Evolutionary conservation across 2,329 filamentous ascomycete genomes (phyloP), one percentile per base, ranked within the genome.

Genomic region (Dactylellina drechsleri): DNA sequence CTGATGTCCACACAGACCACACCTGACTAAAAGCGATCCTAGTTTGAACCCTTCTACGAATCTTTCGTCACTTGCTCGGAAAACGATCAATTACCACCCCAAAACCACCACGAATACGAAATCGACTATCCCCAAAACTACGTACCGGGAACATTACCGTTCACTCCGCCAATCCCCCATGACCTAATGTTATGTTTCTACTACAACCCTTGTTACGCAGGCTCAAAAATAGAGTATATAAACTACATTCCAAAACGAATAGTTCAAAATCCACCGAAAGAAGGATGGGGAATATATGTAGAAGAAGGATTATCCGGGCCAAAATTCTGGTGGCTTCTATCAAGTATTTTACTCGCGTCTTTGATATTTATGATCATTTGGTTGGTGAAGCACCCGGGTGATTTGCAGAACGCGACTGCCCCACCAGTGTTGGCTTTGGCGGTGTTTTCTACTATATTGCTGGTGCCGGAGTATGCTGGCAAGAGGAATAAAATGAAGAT

Each of bases 361-460:
- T 12, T 53, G 16, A n/a, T 47, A 7, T 76, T 76, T 41, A 53
- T 66, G 1, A 2, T 16, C 4, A 28, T 61, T 28, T 73, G 67
- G 73, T 31, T 73, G 20, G 2, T 20, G 1, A 20, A 2, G 20
- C 62, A 73, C 20, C 61, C 59, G 1, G 56, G 57, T 10, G 67
- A 76, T 23, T 49, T 76, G 6, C 66, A 76, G 28, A 67, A 64
- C 54, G 73, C 66, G 1, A 67, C 58, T 36, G 60, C 56, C 2
- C 66, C 67, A 5, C 66, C 61, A 7, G 28, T 8, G 1, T 71
- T 66, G 28, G 57, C 66, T 7, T 15, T 67, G n/a, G n/a, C 18
- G 12, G 18, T 53, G 6, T 26, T 67, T 18, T 43, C 52, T 31
- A 23, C 53, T 1, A 6, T 53, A 0, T 20, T 67, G 20, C 20